These are phyloP conservation scores for Bryum argenteum DNA, from an alignment of 225 moss, liverwort and hornwort species.

Conservation along the genomic window DNA sequence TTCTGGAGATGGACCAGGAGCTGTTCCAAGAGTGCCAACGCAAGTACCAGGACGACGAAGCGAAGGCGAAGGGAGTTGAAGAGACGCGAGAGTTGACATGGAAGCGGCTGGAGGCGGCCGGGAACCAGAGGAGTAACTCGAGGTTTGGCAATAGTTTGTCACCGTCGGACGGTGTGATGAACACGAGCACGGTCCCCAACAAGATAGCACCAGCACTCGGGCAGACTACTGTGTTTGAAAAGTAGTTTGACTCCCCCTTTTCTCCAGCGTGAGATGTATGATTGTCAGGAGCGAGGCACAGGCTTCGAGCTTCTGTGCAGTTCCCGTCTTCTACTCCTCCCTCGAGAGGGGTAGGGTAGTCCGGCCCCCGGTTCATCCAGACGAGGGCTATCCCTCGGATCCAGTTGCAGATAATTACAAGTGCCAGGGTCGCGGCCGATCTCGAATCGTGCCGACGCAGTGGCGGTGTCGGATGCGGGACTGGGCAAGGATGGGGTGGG, in stretches of 20 bases:
- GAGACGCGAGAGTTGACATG: constrained; percentile 85
- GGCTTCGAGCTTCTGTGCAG: constrained; percentile 47
- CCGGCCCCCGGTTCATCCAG: constrained; percentile 50
- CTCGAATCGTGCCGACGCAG: constrained; percentile 20
- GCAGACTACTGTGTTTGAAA: constrained; percentile 58
- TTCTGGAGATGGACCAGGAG: constrained; percentile 97
- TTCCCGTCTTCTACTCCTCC: constrained; percentile 56
- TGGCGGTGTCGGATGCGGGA: constrained; percentile 65
- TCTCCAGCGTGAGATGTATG: constrained; percentile 57
- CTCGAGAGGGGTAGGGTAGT: constrained; percentile 28
- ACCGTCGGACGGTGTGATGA: constrained; percentile 35
- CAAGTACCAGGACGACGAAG: constrained; percentile 91
- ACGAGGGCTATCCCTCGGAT: constrained; percentile 62
- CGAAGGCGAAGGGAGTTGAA: constrained; percentile 72
- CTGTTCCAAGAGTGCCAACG: constrained; percentile 91
- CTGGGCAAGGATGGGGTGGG: constrained; percentile 50
- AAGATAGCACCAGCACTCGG: constrained; percentile 50
- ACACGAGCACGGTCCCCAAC: background rate
- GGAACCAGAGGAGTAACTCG: constrained; percentile 38
- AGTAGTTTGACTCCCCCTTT: constrained; percentile 51
- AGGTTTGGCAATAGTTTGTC: constrained; percentile 36
- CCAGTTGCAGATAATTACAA: constrained; percentile 50
- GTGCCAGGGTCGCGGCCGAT: constrained; percentile 32
- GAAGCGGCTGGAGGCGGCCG: constrained; percentile 92
- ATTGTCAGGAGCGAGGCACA: constrained; percentile 44